Conservation (phyloP, 331 rosid genomes). For the Dryas integrifolia region DNA sequence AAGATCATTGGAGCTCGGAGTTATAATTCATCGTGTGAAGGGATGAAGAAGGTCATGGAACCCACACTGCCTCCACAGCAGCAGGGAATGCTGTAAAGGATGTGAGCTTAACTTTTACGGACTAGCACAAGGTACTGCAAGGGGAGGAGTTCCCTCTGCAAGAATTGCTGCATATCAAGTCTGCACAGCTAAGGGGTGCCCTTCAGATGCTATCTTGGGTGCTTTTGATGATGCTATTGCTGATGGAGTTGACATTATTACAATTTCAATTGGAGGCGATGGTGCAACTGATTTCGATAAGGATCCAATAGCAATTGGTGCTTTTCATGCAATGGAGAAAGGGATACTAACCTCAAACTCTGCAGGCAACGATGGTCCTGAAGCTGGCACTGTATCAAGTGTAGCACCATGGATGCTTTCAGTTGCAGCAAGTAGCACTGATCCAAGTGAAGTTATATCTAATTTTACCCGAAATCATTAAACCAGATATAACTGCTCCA, state of each 20-base stretch:
- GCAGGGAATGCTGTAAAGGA: conserved; percentile 24
- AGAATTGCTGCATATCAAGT: conserved; percentile 11
- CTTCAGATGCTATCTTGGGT: neutral
- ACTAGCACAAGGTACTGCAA: conserved; percentile 25
- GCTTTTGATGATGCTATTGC: conserved; percentile 36
- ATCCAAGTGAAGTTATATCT: conserved; percentile 23
- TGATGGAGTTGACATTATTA: conserved; percentile 29
- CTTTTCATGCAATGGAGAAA: conserved; percentile 39
- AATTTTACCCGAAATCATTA: neutral
- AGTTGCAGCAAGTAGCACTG: conserved; percentile 32
- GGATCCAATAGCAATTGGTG: conserved; percentile 27
- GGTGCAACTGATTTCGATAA: rapidly evolving
- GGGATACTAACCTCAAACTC: conserved; percentile 32
- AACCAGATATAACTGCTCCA: conserved; percentile 50
- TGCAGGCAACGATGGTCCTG: conserved; percentile 32
- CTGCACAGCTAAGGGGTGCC: neutral
- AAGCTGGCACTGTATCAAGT: neutral
- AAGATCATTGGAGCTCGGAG: conserved; percentile 32
- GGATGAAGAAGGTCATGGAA: conserved; percentile 31
- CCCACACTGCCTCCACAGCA: conserved; percentile 34
- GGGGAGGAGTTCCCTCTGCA: conserved; percentile 27
- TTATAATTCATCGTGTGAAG: neutral
- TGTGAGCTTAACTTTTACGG: conserved; percentile 16
- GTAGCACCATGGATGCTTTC: conserved; percentile 32
- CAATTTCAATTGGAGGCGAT: neutral